Conservation (phyloP, 495 filamentous ascomycete genomes). For the Penicillium simplicissimum region DNA sequence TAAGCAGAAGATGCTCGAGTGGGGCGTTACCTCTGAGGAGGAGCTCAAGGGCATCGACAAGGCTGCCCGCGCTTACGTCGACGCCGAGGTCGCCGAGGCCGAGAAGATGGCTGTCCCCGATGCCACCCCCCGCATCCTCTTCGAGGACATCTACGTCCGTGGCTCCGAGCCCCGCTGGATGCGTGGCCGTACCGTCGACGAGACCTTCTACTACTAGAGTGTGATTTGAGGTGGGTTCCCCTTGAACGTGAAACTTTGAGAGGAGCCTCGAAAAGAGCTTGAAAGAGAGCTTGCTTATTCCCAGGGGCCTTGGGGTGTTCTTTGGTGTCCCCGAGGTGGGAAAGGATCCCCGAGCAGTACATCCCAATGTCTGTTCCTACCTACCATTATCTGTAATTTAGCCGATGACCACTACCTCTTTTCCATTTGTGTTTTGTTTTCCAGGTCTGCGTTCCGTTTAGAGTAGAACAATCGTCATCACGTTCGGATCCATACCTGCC, state of each 20-base stretch:
- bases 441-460: conserved; percentile 23
- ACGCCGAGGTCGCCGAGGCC: conserved; percentile 85
- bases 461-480: conserved; percentile 32
- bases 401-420: conserved; percentile 31
- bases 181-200: conserved; percentile 85
- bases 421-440: conserved; percentile 24
- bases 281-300: conserved; percentile 10
- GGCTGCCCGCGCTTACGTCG: conserved; percentile 78
- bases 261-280: conserved; percentile 15
- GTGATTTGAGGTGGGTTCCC: conserved; percentile 1
- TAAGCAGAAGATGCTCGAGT: conserved; percentile 96
- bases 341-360: conserved; percentile 8
- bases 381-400: conserved; percentile 40
- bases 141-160: conserved; percentile 94
- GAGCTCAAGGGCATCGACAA: conserved; percentile 96
- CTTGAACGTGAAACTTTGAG: background rate
- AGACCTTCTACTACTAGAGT: conserved; percentile 83
- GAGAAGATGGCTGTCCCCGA: conserved; percentile 85
- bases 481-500: background rate
- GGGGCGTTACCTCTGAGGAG: conserved; percentile 89
- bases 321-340: background rate
- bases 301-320: conserved; percentile 8
- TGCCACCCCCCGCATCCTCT: conserved; percentile 73
- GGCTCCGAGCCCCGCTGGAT: conserved; percentile 89
- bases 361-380: conserved; percentile 26